A percentile compares a stretch with the other conserved stretches of the same genome.
Conservation (phyloP, 1,139 yeast genomes). For the Suhomyces bribrorum region DNA sequence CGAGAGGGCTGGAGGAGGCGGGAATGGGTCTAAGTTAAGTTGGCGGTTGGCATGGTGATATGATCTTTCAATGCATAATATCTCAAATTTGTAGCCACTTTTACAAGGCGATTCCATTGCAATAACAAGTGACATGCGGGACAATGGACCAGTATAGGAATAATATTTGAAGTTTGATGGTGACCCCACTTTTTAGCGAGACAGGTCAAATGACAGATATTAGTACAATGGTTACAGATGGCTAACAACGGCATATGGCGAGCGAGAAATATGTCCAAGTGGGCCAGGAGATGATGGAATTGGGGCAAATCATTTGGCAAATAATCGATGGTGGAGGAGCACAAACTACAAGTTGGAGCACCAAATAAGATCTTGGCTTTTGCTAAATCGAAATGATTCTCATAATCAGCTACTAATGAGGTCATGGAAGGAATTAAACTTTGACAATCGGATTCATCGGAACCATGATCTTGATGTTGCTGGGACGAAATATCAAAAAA, state of each 20-base stretch:
- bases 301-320: constrained; percentile 22
- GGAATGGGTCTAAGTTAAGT: too few species aligned
- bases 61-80: constrained; percentile 12
- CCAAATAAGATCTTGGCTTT: constrained; percentile 10
- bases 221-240: constrained; percentile 42
- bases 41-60: background rate
- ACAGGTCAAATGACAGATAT: constrained; percentile 47
- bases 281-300: background rate
- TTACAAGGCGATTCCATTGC: constrained; percentile 11
- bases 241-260: constrained; percentile 24
- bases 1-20: too few species aligned
- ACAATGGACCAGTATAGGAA: constrained; percentile 9
- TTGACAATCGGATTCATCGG: background rate
- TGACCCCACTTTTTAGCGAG: constrained; percentile 27
- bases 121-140: constrained; percentile 4
- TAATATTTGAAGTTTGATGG: constrained; percentile 11
- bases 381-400: background rate
- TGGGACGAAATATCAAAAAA: background rate
- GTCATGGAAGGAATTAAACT: background rate
- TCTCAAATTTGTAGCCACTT: constrained; percentile 13
- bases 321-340: constrained; percentile 32
- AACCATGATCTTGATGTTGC: background rate
- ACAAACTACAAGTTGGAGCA: constrained; percentile 27
- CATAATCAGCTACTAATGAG: background rate
- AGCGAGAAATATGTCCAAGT: background rate